Conservation (phyloP, 345 rosid genomes). For the Aquilaria malaccensis region DNA sequence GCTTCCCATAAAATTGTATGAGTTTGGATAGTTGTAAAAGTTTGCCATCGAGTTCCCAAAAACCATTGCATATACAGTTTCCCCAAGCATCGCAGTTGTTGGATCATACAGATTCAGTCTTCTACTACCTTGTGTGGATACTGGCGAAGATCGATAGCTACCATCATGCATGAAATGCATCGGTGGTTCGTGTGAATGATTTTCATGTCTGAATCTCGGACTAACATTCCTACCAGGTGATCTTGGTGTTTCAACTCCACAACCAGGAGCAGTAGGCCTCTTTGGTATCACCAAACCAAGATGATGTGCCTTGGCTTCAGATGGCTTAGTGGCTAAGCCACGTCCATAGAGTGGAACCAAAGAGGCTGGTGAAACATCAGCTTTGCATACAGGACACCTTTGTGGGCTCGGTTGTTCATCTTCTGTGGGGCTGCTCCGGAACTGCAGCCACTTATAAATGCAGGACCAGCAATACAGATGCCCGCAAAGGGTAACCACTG, state of each 20-base stretch:
- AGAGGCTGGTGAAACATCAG: slow-evolving; percentile 53
- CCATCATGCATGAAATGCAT: slow-evolving; percentile 25
- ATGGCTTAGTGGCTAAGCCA: slow-evolving; percentile 32
- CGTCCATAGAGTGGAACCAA: slow-evolving; percentile 78
- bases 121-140: slow-evolving; percentile 26
- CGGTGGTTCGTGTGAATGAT: slow-evolving; percentile 19
- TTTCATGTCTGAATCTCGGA: slow-evolving; percentile 17
- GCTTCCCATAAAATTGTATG: slow-evolving; percentile 39
- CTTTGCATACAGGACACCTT: slow-evolving; percentile 92
- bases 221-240: slow-evolving; percentile 4
- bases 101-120: slow-evolving; percentile 36
- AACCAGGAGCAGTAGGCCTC: slow-evolving; percentile 45
- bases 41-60: slow-evolving; percentile 51
- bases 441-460: slow-evolving; percentile 81
- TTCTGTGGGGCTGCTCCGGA: slow-evolving; percentile 23
- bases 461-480: slow-evolving; percentile 98
- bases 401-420: slow-evolving; percentile 28
- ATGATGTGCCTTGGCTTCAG: slow-evolving; percentile 25
- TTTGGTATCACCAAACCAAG: slow-evolving; percentile 30
- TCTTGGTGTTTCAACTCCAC: slow-evolving; percentile 24
- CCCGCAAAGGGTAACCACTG: slow-evolving; percentile 87
- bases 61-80: slow-evolving; percentile 51
- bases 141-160: slow-evolving; percentile 29
- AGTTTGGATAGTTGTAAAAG: slow-evolving; percentile 39
- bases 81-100: slow-evolving; percentile 54